Evolutionary conservation across 2,329 filamentous ascomycete genomes (phyloP).

Genomic region (Lasiodiplodia sp.): DNA sequence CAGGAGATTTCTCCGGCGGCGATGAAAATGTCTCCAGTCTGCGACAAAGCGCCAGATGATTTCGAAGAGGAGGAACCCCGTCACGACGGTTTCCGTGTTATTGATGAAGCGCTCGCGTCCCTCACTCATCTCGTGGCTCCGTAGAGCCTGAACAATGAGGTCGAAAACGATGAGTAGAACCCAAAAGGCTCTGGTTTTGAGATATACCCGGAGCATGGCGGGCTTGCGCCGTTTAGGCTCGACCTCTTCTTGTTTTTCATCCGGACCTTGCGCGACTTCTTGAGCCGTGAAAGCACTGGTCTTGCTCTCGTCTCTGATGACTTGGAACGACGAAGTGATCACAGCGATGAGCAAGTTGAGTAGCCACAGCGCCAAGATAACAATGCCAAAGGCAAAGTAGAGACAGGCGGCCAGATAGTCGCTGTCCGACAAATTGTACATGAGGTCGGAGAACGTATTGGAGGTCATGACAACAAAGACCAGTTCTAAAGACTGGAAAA

Average conservation of each 20-base stretch:
- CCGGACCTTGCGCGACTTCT: slow-evolving; percentile 56
- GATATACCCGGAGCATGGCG: slow-evolving; percentile 73
- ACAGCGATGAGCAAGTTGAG: slow-evolving; percentile 94
- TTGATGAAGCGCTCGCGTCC: slow-evolving; percentile 70
- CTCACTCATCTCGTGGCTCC: slow-evolving; percentile 77
- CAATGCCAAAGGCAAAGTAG: slow-evolving; percentile 71
- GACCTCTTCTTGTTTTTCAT: slow-evolving; percentile 47
- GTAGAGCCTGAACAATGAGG: slow-evolving; percentile 78
- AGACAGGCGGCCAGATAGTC: slow-evolving; percentile 78
- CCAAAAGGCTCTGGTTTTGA: slow-evolving; percentile 80
- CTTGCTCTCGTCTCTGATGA: slow-evolving; percentile 95
- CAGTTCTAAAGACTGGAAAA: slow-evolving; percentile 86
- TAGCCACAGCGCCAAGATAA: slow-evolving; percentile 95
- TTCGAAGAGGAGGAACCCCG: slow-evolving; percentile 79
- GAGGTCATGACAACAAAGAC: slow-evolving; percentile 99
- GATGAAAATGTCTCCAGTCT: slow-evolving; percentile 83
- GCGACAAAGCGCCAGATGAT: slow-evolving; percentile 79
- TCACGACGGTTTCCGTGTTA: slow-evolving; percentile 76
- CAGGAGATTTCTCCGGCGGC: slow-evolving; percentile 75
- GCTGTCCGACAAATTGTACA: slow-evolving; percentile 91
- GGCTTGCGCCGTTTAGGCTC: slow-evolving; percentile 51
- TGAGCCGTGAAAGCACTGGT: slow-evolving; percentile 89
- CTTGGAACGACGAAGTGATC: slow-evolving; percentile 97
- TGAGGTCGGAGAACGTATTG: slow-evolving; percentile 93
- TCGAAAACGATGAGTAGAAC: slow-evolving; percentile 79